A percentile compares a stretch with the other conserved stretches of the same genome.
These are phyloP conservation scores for Stagonosporopsis cucurbitacearum DNA, from an alignment of 2,329 filamentous ascomycete species.

Conservation along the genomic window DNA sequence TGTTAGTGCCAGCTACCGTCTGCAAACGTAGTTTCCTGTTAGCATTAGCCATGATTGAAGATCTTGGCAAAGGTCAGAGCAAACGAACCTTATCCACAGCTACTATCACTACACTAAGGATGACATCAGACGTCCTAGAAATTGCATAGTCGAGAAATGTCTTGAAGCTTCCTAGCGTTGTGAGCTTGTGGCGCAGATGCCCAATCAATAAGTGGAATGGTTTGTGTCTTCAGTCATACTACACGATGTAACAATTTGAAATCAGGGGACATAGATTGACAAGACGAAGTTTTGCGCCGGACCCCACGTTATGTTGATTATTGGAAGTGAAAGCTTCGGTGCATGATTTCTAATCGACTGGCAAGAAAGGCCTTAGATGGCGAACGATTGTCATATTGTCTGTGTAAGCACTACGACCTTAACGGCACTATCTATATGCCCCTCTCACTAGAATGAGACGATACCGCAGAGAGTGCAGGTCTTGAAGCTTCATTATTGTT, in stretches of 20 bases:
- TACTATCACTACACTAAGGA: constrained; percentile 28
- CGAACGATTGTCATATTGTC: background rate
- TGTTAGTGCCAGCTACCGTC: constrained; percentile 26
- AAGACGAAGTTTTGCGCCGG: too few relatives aligned
- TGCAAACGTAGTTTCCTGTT: constrained; percentile 2
- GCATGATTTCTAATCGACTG: background rate
- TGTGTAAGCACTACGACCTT: background rate
- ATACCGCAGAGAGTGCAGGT: too few relatives aligned
- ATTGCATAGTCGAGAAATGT: constrained; percentile 33
- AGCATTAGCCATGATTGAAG: background rate
- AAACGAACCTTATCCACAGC: constrained; percentile 20
- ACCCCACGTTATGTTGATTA: background rate
- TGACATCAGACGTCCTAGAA: constrained; percentile 22
- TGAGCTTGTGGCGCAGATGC: background rate
- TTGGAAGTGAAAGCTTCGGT: background rate
- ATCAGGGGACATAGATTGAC: too few relatives aligned
- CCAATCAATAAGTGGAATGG: too few relatives aligned
- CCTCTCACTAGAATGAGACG: too few relatives aligned
- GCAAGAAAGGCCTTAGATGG: background rate
- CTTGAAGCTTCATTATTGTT: too few relatives aligned
- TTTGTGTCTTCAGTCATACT: too few relatives aligned
- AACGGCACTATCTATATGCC: background rate
- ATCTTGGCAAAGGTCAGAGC: background rate
- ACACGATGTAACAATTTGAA: too few relatives aligned
- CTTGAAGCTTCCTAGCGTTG: constrained; percentile 28